These are phyloP conservation scores for Rosa lucieae DNA, from an alignment of 306 rosid species.

Conservation along the genomic window DNA sequence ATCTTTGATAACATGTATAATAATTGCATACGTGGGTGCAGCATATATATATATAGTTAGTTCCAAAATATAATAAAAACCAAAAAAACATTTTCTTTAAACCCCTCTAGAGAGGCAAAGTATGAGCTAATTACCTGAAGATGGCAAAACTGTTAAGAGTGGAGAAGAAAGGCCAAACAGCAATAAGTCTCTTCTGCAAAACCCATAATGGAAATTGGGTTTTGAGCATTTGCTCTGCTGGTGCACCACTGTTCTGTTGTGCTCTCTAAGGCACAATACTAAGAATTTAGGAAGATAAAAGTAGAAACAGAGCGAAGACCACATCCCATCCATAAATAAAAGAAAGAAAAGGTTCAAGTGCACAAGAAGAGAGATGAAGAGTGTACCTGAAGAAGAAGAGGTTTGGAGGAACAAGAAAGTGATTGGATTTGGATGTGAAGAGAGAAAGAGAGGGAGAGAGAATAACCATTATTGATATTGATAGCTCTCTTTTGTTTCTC, in stretches of 20 bases:
- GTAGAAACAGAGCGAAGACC: not conserved
- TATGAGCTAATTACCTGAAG: constrained; percentile 40
- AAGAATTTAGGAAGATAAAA: not conserved
- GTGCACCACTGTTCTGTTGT: constrained; percentile 27
- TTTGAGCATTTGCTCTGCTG: constrained; percentile 36
- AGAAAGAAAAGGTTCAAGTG: not conserved
- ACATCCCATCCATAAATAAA: not conserved
- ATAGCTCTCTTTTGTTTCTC: not conserved
- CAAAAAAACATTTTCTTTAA: not conserved
- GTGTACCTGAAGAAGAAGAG: constrained; percentile 53
- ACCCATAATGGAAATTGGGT: constrained; percentile 44
- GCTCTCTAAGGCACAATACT: constrained; percentile 32
- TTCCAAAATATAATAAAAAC: not conserved
- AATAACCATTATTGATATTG: constrained; percentile 42
- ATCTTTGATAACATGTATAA: not conserved
- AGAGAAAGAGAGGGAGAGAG: constrained; percentile 47
- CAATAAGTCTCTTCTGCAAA: constrained; percentile 63
- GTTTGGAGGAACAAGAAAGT: constrained; percentile 31
- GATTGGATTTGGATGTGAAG: constrained; percentile 37
- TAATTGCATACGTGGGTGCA: not conserved
- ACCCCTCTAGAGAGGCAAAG: not conserved
- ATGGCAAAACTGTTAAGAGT: constrained; percentile 36
- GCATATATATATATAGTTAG: not conserved
- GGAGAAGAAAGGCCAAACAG: constrained; percentile 62
- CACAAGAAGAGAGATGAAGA: not conserved